Percentiles rank a stretch among this genome's conserved stretches.
phyloP scores from a whole-genome alignment of 768 basidiomycete species.

The Pilatotrama ljubarskyi region DNA sequence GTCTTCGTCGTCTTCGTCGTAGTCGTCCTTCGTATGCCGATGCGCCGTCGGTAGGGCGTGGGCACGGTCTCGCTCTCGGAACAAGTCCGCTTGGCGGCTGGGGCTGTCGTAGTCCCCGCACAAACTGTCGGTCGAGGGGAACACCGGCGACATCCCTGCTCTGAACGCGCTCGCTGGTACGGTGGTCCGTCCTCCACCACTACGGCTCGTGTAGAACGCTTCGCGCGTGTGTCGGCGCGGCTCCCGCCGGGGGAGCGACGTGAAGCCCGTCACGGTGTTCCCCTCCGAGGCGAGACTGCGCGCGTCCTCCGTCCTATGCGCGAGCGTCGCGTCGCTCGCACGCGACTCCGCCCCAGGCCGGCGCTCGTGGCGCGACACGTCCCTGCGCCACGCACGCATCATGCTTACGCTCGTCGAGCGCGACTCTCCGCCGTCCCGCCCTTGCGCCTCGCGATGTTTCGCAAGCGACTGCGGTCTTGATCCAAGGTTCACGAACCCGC shows the following conservation, averaged over 20 bases:
- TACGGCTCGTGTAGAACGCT: conserved; percentile 10
- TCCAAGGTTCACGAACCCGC: conserved; percentile 16
- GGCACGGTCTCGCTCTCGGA: neutral
- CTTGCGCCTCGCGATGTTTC: neutral
- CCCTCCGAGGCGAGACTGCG: conserved; percentile 4
- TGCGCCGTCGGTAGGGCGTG: neutral
- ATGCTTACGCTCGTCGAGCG: conserved; percentile 20
- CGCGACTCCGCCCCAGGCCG: neutral
- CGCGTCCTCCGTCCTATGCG: conserved; percentile 4
- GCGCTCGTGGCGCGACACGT: conserved; percentile 6
- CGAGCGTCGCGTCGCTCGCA: conserved; percentile 1
- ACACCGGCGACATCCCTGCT: conserved; percentile 5
- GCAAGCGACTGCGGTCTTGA: neutral
- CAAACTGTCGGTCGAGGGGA: neutral
- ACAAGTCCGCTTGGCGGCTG: neutral
- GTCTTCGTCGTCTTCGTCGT: neutral
- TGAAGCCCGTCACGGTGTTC: conserved; percentile 1
- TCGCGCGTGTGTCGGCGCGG: conserved; percentile 21
- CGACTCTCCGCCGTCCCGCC: neutral
- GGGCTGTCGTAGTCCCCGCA: neutral
- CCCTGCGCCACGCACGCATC: conserved; percentile 18
- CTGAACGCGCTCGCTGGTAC: conserved; percentile 18
- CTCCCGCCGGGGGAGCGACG: neutral
- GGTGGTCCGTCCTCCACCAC: neutral
- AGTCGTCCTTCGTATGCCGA: neutral